phyloP scores from a whole-genome alignment of 441 rosid species.

The Euphorbia schlechtendalii region DNA sequence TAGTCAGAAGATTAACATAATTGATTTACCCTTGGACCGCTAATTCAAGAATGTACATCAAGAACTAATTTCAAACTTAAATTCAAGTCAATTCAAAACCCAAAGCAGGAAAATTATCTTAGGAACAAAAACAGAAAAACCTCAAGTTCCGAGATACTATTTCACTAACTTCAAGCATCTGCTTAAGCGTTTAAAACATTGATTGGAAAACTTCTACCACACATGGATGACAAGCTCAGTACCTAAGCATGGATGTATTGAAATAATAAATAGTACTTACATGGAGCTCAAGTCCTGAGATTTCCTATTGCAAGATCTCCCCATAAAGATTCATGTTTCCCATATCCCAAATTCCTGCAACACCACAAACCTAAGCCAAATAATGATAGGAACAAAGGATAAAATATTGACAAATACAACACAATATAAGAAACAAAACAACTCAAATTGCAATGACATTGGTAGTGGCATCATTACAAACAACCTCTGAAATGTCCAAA shows the following conservation, averaged over 20 bases:
- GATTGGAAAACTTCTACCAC: too few relatives aligned
- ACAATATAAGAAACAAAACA: too few relatives aligned
- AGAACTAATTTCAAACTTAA: too few relatives aligned
- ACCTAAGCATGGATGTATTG: background rate
- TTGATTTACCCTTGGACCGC: constrained; percentile 67
- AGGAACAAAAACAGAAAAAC: background rate
- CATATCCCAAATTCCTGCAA: constrained; percentile 87
- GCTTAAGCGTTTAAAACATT: too few relatives aligned
- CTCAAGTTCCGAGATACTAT: too few relatives aligned
- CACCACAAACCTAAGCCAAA: too few relatives aligned
- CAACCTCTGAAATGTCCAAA: too few relatives aligned
- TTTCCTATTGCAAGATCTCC: constrained; percentile 80
- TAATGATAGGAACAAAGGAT: too few relatives aligned
- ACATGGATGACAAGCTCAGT: too few relatives aligned
- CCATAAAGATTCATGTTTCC: constrained; percentile 84
- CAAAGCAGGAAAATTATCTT: background rate
- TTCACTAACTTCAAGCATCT: background rate
- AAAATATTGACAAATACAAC: too few relatives aligned
- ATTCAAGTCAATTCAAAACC: constrained; percentile 3
- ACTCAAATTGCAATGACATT: too few relatives aligned
- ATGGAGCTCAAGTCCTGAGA: constrained; percentile 56
- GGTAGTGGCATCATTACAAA: too few relatives aligned
- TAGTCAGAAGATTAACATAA: constrained; percentile 86
- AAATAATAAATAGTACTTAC: constrained; percentile 47
- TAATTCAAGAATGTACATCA: constrained; percentile 21